phyloP scores from a whole-genome alignment of 495 filamentous ascomycete genomes.

The Immersiella caudata region DNA sequence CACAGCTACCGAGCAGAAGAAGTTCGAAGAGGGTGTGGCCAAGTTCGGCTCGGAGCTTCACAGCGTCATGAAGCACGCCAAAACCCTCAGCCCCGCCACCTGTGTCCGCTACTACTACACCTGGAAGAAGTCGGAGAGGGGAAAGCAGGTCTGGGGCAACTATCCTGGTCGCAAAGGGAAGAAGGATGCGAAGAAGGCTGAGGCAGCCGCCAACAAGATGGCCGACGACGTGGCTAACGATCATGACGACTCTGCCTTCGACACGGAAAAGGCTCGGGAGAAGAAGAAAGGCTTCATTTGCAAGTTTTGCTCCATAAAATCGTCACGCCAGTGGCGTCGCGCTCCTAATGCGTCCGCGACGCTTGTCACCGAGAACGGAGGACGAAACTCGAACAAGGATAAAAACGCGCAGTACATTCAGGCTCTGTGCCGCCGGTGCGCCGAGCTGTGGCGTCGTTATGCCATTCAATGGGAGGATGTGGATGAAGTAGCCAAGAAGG shows the following conservation, averaged over 20 bases:
- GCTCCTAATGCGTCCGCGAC: slow-evolving; percentile 80
- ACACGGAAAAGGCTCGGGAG: slow-evolving; percentile 77
- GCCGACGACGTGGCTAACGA: slow-evolving; percentile 93
- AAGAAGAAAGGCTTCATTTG: slow-evolving; percentile 86
- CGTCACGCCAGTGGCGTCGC: slow-evolving; percentile 87
- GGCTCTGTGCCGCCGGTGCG: slow-evolving; percentile 87
- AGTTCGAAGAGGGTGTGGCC: slow-evolving; percentile 88
- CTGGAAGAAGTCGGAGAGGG: slow-evolving; percentile 94
- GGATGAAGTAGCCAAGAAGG: slow-evolving; percentile 92
- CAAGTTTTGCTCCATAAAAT: slow-evolving; percentile 84
- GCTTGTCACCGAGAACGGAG: slow-evolving; percentile 66
- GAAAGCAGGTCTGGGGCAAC: slow-evolving; percentile 84
- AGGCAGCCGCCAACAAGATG: slow-evolving; percentile 68
- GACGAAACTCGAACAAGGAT: slow-evolving; percentile 65
- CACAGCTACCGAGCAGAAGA: slow-evolving; percentile 74
- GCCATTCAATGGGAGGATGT: slow-evolving; percentile 93
- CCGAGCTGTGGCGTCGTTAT: slow-evolving; percentile 90
- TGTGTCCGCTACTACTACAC: slow-evolving; percentile 94
- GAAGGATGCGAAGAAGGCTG: slow-evolving; percentile 73
- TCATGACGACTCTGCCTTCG: slow-evolving; percentile 94
- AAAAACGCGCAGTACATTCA: slow-evolving; percentile 76
- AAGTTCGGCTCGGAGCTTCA: slow-evolving; percentile 92
- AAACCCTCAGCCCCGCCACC: slow-evolving; percentile 71
- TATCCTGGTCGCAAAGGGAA: slow-evolving; percentile 85
- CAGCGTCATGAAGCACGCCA: slow-evolving; percentile 80